These are phyloP conservation scores for Diospyros kaki DNA, from an alignment of 148 eudicot genomes.

Conservation along the genomic window DNA sequence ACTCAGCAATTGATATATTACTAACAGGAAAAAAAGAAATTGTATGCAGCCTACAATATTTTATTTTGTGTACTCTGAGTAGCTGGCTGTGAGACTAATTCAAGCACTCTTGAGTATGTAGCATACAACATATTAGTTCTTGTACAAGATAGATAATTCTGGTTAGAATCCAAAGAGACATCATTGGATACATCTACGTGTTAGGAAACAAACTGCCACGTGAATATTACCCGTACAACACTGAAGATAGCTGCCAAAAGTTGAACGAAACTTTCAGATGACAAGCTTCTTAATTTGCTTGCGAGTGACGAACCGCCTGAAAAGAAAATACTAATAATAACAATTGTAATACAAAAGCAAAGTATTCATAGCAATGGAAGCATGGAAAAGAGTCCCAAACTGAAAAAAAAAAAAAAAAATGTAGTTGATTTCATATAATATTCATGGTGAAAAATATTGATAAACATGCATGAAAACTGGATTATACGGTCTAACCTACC, in stretches of 20 bases:
- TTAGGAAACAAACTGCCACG: conserved; percentile 15
- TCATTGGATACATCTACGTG: not conserved
- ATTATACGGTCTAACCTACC: conserved; percentile 34
- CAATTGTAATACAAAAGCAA: too few species aligned
- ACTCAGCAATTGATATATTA: not conserved
- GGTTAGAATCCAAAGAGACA: not conserved
- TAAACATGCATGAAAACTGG: not conserved
- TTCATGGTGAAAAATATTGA: too few species aligned
- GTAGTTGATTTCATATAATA: not conserved
- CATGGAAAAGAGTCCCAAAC: not conserved
- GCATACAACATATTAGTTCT: too few species aligned
- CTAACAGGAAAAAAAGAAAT: too few species aligned
- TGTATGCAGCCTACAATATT: too few species aligned
- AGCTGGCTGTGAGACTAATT: too few species aligned
- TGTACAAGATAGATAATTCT: too few species aligned
- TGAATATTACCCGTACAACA: conserved; percentile 17
- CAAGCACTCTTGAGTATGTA: too few species aligned
- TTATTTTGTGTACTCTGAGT: too few species aligned
- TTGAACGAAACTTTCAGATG: conserved; percentile 56
- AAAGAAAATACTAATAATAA: too few species aligned
- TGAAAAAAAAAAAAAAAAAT: not conserved
- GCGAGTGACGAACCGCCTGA: conserved; percentile 68
- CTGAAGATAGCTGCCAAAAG: conserved; percentile 14
- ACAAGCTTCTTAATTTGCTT: conserved; percentile 69
- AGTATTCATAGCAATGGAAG: not conserved